These are phyloP conservation scores for Geoglossum cookeanum DNA, from an alignment of 2,329 filamentous ascomycete genomes.

Conservation along the genomic window DNA sequence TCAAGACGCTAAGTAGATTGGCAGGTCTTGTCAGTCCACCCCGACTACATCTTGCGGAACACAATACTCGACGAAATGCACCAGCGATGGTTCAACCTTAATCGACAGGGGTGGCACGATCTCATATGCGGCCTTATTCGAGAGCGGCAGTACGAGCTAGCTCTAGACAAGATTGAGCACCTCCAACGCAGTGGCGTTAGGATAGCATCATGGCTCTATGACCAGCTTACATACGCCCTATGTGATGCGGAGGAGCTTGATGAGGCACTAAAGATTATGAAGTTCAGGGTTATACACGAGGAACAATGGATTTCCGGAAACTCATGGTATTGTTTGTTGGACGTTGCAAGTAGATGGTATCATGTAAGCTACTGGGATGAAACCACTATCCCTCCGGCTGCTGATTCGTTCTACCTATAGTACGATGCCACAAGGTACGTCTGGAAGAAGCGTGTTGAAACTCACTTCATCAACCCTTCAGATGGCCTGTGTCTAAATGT, in stretches of 20 bases:
- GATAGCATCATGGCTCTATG: constrained; percentile 55
- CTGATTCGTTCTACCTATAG: constrained; percentile 18
- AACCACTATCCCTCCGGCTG: background rate
- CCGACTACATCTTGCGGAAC: constrained; percentile 60
- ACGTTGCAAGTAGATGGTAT: constrained; percentile 45
- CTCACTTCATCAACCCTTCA: constrained; percentile 39
- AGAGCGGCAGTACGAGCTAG: constrained; percentile 68
- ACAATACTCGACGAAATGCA: constrained; percentile 57
- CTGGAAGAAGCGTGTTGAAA: constrained; percentile 49
- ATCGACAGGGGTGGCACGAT: constrained; percentile 41
- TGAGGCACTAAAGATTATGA: constrained; percentile 52
- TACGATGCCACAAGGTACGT: constrained; percentile 45
- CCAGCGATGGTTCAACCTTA: constrained; percentile 48
- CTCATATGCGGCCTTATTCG: constrained; percentile 57
- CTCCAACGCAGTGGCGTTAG: constrained; percentile 37
- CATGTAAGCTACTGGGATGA: constrained; percentile 25
- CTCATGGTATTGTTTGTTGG: constrained; percentile 56
- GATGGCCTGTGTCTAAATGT: constrained; percentile 48
- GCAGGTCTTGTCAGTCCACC: constrained; percentile 59
- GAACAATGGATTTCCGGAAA: constrained; percentile 27
- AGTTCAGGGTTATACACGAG: constrained; percentile 30
- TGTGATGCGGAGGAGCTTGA: constrained; percentile 55
- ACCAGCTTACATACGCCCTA: constrained; percentile 57
- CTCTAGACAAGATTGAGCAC: constrained; percentile 47
- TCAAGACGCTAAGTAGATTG: background rate